Conservation (phyloP, 495 filamentous ascomycete genomes). For the Staphylotrichum longicolle region DNA sequence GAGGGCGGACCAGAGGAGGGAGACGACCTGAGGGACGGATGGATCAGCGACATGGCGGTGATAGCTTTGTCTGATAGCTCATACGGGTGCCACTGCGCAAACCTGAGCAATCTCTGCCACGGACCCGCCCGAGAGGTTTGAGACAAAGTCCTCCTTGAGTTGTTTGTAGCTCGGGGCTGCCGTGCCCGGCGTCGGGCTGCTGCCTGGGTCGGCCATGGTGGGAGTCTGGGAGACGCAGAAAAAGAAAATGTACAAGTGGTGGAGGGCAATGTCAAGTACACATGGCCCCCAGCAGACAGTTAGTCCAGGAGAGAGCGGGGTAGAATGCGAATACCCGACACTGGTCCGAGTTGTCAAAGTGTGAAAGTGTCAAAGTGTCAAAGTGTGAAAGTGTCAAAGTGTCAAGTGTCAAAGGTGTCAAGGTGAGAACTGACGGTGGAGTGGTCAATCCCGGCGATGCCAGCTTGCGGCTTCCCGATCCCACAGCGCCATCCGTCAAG, state of each 20-base stretch:
- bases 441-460: constrained; percentile 21
- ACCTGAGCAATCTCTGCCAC: constrained; percentile 85
- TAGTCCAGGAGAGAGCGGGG: not conserved
- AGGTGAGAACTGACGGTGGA: constrained; percentile 23
- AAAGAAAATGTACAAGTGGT: not conserved
- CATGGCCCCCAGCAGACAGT: constrained; percentile 13
- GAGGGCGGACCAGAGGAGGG: constrained; percentile 84
- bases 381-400: not conserved
- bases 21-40: constrained; percentile 57
- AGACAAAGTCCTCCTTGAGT: constrained; percentile 92
- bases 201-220: constrained; percentile 32
- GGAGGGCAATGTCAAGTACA: not conserved
- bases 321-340: not conserved
- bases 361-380: not conserved
- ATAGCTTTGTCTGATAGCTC: constrained; percentile 29
- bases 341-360: not conserved
- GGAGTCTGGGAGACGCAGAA: not conserved
- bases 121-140: constrained; percentile 79
- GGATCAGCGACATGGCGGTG: constrained; percentile 14
- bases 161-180: constrained; percentile 67
- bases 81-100: constrained; percentile 78
- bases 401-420: not conserved
- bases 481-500: constrained; percentile 13
- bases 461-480: constrained; percentile 22
- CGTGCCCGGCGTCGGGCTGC: constrained; percentile 18